Base-by-base conservation (phyloP, 1,139 yeast species). In the Williopsis jadinii region DNA sequence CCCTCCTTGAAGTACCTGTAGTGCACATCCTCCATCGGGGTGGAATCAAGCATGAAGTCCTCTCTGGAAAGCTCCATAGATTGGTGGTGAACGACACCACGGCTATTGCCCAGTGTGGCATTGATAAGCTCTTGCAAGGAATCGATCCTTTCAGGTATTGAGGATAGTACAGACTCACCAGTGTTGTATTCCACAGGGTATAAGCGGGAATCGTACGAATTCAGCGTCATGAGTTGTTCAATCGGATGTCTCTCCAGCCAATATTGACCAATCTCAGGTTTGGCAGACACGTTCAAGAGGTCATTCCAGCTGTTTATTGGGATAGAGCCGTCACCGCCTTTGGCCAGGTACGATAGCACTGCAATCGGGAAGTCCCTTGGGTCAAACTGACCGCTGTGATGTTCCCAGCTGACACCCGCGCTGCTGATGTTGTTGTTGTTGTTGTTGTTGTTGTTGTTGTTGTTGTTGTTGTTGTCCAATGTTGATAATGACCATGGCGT, bases 1-100 rank as follows among this genome's bases (percentile, higher is more conserved):
- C 73, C 71, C 44, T 69, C 74, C 41, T 55, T 52, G 37, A 58
- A 53, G 44, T 56, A 57, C 36, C 54, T 36, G 34, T 44, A 46
- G 19, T 34, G 30, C 8, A 8, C 8, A 8, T 27, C 19, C n/a
- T 14, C 34, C 13, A 14, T 12, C 14, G 27, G 26, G 8, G 11
- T 24, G 13, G 28, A 38, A 30, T 9, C 28, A 24, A 43, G 35
- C 11, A 19, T 15, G 40, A 46, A 46, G 37, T 46, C 47, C 8
- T 35, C 31, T 28, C 32, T 14, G 6, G 40, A 35, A 9, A 44
- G 29, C 13, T 34, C 36, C 24, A 43, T 34, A 5, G 41, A 11
- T n/a, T 36, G 14, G 29, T 38, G 40, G 3, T 30, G 26, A 11
- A 8, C 14, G 9, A 37, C 15, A 3, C 12, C 3, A 2, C 15